Conservation (phyloP, 805 yeast species). For the Naumovozyma castellii region DNA sequence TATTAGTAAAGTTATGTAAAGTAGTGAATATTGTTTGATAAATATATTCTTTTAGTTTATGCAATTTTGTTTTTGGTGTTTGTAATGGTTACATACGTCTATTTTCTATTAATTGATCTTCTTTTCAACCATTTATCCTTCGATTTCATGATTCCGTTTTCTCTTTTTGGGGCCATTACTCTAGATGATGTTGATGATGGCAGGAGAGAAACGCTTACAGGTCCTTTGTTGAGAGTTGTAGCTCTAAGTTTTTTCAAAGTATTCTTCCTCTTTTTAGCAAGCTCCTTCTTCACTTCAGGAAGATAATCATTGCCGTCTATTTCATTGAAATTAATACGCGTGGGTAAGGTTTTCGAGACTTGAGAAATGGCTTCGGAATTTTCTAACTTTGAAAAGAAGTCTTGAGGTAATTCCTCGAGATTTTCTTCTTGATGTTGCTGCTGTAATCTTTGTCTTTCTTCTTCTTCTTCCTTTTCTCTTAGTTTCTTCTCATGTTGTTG, state of each 20-base stretch:
- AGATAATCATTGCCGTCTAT: slow-evolving; percentile 14
- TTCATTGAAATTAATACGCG: slow-evolving; percentile 31
- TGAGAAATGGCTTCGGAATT: slow-evolving; percentile 11
- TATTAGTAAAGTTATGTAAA: too few relatives aligned
- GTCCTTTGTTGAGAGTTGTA: slow-evolving; percentile 30
- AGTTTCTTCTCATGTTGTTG: slow-evolving; percentile 28
- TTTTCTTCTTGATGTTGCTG: slow-evolving; percentile 14
- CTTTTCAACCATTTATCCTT: slow-evolving; percentile 30
- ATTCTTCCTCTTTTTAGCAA: slow-evolving; percentile 25
- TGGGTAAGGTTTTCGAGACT: slow-evolving; percentile 16
- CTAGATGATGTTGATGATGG: slow-evolving; percentile 7
- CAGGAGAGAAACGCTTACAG: slow-evolving; percentile 34
- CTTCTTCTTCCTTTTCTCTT: slow-evolving; percentile 10
- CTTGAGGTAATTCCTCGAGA: slow-evolving; percentile 34
- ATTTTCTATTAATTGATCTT: slow-evolving; percentile 22
- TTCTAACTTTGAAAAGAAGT: slow-evolving; percentile 30
- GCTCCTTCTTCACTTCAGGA: slow-evolving; percentile 10
- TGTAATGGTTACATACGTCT: neutral
- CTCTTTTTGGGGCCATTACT: slow-evolving; percentile 26
- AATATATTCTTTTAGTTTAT: too few relatives aligned
- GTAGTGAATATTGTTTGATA: neutral
- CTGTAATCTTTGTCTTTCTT: slow-evolving; percentile 1
- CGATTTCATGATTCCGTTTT: slow-evolving; percentile 16
- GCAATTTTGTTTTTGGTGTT: neutral
- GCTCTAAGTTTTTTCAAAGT: slow-evolving; percentile 28